Evolutionary conservation across 805 yeast species (phyloP).

Genomic region (Brettanomyces bruxellensis): DNA sequence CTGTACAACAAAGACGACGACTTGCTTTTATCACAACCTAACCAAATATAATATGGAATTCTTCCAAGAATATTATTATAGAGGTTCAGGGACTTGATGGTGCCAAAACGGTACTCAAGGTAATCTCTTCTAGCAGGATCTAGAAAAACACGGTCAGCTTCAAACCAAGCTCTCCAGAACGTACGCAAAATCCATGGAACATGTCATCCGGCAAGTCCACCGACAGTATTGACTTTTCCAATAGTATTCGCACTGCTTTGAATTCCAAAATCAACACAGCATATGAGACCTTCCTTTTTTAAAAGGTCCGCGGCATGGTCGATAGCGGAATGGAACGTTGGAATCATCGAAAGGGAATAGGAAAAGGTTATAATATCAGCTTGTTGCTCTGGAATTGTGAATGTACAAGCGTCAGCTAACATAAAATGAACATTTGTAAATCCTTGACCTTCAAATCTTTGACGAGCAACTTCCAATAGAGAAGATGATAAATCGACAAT

Average conservation of each 20-base stretch:
- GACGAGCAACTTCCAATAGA: slow-evolving; percentile 60
- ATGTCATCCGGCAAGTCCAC: slow-evolving; percentile 64
- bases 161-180: slow-evolving; percentile 86
- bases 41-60: slow-evolving; percentile 78
- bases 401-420: slow-evolving; percentile 70
- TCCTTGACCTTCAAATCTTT: slow-evolving; percentile 40
- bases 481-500: slow-evolving; percentile 73
- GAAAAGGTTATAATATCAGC: slow-evolving; percentile 77
- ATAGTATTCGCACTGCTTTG: slow-evolving; percentile 55
- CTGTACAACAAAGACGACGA: slow-evolving; percentile 41
- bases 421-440: slow-evolving; percentile 57
- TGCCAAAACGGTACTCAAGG: slow-evolving; percentile 75
- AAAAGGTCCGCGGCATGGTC: slow-evolving; percentile 53
- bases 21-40: slow-evolving; percentile 60
- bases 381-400: slow-evolving; percentile 37
- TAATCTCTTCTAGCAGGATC: slow-evolving; percentile 79
- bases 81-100: slow-evolving; percentile 63
- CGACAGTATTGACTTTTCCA: slow-evolving; percentile 66
- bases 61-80: slow-evolving; percentile 58
- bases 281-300: slow-evolving; percentile 51
- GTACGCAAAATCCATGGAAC: slow-evolving; percentile 71
- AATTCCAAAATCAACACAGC: slow-evolving; percentile 75
- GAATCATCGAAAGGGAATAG: slow-evolving; percentile 79
- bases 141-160: slow-evolving; percentile 68
- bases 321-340: slow-evolving; percentile 68